Percentiles rank a stretch among this genome's conserved stretches.
phyloP scores from a whole-genome alignment of 1,284 basidiomycete species.

The Boletus sp. region DNA sequence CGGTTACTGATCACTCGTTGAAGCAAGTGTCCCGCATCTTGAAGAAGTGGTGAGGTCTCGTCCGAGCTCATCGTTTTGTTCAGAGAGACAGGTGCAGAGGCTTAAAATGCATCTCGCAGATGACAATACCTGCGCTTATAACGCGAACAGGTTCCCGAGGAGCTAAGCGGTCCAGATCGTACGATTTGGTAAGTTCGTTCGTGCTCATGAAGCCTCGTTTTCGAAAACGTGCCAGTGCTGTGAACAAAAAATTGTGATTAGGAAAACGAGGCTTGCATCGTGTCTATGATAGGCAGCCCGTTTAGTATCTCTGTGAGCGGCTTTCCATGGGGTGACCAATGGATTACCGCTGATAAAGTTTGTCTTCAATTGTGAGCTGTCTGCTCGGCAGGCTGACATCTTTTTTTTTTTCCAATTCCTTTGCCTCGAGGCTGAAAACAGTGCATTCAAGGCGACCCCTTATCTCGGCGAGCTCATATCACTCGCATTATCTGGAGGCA shows the following conservation, averaged over 20 bases:
- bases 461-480: constrained; percentile 17
- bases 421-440: constrained; percentile 29
- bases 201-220: no score
- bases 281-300: constrained; percentile 18
- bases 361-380: constrained; percentile 7
- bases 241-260: neutral
- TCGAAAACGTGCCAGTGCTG: no score
- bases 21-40: constrained; percentile 1
- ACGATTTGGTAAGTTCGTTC: neutral
- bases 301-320: constrained; percentile 1
- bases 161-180: constrained; percentile 6
- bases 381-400: neutral
- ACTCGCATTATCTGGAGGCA: constrained; percentile 14
- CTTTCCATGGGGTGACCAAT: constrained; percentile 11
- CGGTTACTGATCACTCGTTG: constrained; percentile 7
- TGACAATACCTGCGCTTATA: no score
- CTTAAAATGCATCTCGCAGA: no score
- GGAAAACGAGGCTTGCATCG: constrained; percentile 28
- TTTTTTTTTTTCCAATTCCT: constrained; percentile 4
- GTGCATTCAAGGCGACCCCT: constrained; percentile 3
- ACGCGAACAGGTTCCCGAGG: constrained; percentile 6
- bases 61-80: constrained; percentile 12
- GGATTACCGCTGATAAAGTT: constrained; percentile 4
- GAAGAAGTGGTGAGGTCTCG: constrained; percentile 28
- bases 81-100: neutral